Evolutionary conservation across 78 protist genomes (phyloP).

Genomic region (Isochrysis galbana): DNA sequence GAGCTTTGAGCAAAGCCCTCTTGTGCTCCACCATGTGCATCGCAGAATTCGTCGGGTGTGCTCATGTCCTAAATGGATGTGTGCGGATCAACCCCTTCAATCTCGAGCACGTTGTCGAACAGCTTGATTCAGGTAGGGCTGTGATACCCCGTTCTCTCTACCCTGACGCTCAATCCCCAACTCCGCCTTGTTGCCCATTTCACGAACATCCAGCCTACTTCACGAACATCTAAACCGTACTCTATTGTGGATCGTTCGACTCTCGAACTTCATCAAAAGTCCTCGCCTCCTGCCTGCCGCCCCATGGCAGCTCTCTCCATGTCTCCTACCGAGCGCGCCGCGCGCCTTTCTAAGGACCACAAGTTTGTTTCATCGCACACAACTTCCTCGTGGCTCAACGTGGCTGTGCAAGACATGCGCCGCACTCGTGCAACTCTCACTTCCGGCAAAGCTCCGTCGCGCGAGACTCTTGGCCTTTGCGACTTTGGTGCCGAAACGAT

Average conservation of each 20-base stretch:
- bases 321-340: background rate
- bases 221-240: too few relatives aligned
- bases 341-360: background rate
- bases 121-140: background rate
- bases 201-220: too few relatives aligned
- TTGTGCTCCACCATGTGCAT: too few relatives aligned
- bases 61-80: constrained; percentile 20
- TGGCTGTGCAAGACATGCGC: background rate
- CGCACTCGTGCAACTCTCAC: background rate
- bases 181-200: too few relatives aligned
- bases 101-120: constrained; percentile 25
- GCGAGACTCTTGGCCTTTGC: background rate
- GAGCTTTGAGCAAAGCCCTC: too few relatives aligned
- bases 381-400: background rate
- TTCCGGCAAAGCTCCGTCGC: background rate
- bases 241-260: too few relatives aligned
- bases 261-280: too few relatives aligned
- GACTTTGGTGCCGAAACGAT: background rate
- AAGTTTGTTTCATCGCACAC: background rate
- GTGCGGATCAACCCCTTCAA: constrained; percentile 34
- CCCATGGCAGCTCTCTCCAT: constrained; percentile 11
- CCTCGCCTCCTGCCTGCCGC: too few relatives aligned
- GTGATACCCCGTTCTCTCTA: background rate
- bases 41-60: constrained; percentile 46
- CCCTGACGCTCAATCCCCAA: too few relatives aligned